These are phyloP conservation scores for Theobroma cacao DNA, from an alignment of 345 rosid species.

Conservation along the genomic window DNA sequence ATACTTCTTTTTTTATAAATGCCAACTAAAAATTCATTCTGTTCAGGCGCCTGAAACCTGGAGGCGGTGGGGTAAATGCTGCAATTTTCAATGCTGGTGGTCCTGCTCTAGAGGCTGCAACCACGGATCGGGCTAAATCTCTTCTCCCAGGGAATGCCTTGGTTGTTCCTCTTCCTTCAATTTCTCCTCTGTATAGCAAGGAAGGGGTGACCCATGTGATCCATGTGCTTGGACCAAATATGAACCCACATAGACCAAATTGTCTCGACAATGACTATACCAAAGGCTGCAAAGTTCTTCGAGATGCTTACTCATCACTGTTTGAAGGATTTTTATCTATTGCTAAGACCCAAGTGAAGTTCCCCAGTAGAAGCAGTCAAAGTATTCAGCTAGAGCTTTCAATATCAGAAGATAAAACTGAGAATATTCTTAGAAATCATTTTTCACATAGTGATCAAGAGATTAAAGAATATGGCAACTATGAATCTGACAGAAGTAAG, in stretches of 20 bases:
- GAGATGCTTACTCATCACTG: conserved; percentile 67
- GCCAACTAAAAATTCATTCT: background rate
- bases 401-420: background rate
- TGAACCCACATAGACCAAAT: conserved; percentile 87
- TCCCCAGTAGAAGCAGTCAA: conserved; percentile 24
- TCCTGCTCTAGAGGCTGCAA: conserved; percentile 57
- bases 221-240: conserved; percentile 97
- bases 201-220: conserved; percentile 87
- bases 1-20: background rate
- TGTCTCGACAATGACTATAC: conserved; percentile 61
- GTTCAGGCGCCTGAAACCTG: conserved; percentile 86
- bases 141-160: conserved; percentile 73
- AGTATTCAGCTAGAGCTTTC: conserved; percentile 16
- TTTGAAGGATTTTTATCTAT: conserved; percentile 68
- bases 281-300: conserved; percentile 73
- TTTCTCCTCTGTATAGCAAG: conserved; percentile 58
- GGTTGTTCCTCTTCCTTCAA: conserved; percentile 80
- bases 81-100: conserved; percentile 86
- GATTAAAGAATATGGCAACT: conserved; percentile 37
- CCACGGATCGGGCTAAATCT: conserved; percentile 54
- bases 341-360: conserved; percentile 35
- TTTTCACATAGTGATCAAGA: conserved; percentile 29
- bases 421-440: conserved; percentile 12
- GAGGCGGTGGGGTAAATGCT: conserved; percentile 95
- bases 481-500: conserved; percentile 48